phyloP scores from a whole-genome alignment of 176 grass and related monocot genomes.

The Ensete ventricosum region DNA sequence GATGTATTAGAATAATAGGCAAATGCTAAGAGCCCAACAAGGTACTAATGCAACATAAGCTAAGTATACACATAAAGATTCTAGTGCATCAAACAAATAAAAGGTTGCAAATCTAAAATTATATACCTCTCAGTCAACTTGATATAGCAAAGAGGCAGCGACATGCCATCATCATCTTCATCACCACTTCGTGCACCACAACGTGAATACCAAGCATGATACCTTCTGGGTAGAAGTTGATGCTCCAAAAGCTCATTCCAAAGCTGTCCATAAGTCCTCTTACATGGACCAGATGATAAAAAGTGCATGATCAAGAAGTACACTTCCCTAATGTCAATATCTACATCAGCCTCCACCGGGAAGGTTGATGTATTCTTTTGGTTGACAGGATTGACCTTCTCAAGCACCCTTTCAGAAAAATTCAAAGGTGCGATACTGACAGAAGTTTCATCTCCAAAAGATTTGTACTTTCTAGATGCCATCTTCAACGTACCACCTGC shows the following conservation, averaged over 20 bases:
- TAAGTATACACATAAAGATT: neutral
- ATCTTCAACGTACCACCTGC: constrained; percentile 34
- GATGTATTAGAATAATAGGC: too few relatives aligned
- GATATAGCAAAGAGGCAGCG: constrained; percentile 73
- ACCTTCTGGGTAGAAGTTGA: constrained; percentile 85
- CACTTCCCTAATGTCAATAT: constrained; percentile 83
- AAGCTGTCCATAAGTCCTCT: constrained; percentile 51
- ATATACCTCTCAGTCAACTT: constrained; percentile 88
- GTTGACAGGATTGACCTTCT: constrained; percentile 42
- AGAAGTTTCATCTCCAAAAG: constrained; percentile 33
- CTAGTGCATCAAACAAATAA: too few relatives aligned
- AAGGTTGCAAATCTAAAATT: neutral
- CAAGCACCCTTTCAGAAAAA: constrained; percentile 47
- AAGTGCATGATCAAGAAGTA: constrained; percentile 99
- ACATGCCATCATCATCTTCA: constrained; percentile 91
- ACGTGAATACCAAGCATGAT: constrained; percentile 95
- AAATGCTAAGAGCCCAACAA: neutral
- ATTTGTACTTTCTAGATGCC: constrained; percentile 62
- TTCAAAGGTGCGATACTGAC: constrained; percentile 47
- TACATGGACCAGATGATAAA: constrained; percentile 82
- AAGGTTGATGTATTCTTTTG: constrained; percentile 34
- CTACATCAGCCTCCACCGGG: constrained; percentile 37
- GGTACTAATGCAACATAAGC: neutral
- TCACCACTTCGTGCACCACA: constrained; percentile 49
- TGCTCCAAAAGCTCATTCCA: constrained; percentile 86